These are phyloP conservation scores for Scedosporium apiospermum DNA, from an alignment of 2,329 filamentous ascomycete species.

Conservation along the genomic window DNA sequence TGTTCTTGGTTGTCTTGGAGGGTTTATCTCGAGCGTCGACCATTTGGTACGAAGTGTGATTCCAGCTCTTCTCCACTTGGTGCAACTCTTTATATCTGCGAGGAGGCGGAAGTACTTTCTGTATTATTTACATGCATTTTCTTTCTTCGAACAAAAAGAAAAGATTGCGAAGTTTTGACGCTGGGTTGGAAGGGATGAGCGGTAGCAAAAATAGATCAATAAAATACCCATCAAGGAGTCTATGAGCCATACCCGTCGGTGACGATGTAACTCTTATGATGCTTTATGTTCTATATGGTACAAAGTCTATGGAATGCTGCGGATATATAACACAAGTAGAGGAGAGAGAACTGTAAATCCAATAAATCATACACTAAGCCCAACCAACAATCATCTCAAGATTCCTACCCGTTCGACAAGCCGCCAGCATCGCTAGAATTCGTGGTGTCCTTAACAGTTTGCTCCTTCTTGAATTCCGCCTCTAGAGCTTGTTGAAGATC, in stretches of 20 bases:
- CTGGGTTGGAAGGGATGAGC: neutral
- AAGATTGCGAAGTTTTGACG: neutral
- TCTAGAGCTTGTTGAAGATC: slow-evolving; percentile 82
- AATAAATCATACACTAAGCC: neutral
- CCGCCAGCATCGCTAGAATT: neutral
- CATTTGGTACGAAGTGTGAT: neutral
- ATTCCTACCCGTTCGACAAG: neutral
- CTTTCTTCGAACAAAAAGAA: neutral
- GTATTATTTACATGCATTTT: neutral
- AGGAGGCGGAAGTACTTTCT: neutral
- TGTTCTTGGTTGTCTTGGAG: neutral
- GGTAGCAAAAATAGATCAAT: too few relatives aligned
- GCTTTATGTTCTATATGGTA: too few relatives aligned
- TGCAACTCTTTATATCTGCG: slow-evolving; percentile 5
- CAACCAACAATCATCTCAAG: neutral
- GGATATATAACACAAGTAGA: neutral
- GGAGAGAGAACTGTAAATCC: neutral
- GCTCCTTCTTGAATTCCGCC: slow-evolving; percentile 80
- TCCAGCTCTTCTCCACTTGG: neutral
- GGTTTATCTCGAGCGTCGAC: neutral
- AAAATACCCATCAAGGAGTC: too few relatives aligned
- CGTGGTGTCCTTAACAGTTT: slow-evolving; percentile 55
- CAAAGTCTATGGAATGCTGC: too few relatives aligned
- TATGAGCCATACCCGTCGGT: too few relatives aligned
- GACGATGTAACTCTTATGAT: too few relatives aligned